Percentiles rank a stretch among this genome's conserved stretches.
These are phyloP conservation scores for Suillus americanus DNA, from an alignment of 768 basidiomycete genomes.

Conservation along the genomic window DNA sequence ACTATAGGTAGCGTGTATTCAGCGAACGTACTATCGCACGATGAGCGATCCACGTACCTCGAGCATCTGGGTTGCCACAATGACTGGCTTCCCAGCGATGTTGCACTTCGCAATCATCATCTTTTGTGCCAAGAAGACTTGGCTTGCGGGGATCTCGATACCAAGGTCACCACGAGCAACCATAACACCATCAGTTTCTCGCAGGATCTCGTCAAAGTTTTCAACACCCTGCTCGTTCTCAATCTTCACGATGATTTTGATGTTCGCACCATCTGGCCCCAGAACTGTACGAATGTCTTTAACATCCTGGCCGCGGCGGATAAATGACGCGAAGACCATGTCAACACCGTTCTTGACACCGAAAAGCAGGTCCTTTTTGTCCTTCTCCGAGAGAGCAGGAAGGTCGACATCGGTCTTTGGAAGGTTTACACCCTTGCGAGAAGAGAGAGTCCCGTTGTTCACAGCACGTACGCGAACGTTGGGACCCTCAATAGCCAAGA, in stretches of 20 bases:
- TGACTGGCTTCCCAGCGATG: constrained; percentile 95
- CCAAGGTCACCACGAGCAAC: constrained; percentile 99
- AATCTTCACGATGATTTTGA: constrained; percentile 99
- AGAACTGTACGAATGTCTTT: constrained; percentile 90
- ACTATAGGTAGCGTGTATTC: constrained; percentile 42
- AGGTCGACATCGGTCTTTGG: constrained; percentile 98
- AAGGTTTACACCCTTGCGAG: constrained; percentile 98
- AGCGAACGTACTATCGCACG: neutral
- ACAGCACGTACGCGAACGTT: constrained; percentile 82
- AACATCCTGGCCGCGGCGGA: constrained; percentile 94
- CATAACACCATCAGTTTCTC: constrained; percentile 97
- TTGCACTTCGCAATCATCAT: constrained; percentile 99
- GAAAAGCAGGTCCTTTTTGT: constrained; percentile 92
- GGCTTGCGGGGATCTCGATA: constrained; percentile 99
- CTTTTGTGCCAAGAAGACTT: constrained; percentile 99
- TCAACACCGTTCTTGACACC: constrained; percentile 98
- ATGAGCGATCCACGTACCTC: constrained; percentile 53
- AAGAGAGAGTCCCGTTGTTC: constrained; percentile 91
- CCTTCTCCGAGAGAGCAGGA: constrained; percentile 96
- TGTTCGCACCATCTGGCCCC: constrained; percentile 90
- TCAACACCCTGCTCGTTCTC: constrained; percentile 99
- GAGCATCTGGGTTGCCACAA: constrained; percentile 99
- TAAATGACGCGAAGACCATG: constrained; percentile 99
- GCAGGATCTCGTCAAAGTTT: constrained; percentile 98
- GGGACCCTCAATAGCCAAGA: constrained; percentile 81